These are phyloP conservation scores for Aureobasidium lini DNA, from an alignment of 2,329 filamentous ascomycete species.

Conservation along the genomic window DNA sequence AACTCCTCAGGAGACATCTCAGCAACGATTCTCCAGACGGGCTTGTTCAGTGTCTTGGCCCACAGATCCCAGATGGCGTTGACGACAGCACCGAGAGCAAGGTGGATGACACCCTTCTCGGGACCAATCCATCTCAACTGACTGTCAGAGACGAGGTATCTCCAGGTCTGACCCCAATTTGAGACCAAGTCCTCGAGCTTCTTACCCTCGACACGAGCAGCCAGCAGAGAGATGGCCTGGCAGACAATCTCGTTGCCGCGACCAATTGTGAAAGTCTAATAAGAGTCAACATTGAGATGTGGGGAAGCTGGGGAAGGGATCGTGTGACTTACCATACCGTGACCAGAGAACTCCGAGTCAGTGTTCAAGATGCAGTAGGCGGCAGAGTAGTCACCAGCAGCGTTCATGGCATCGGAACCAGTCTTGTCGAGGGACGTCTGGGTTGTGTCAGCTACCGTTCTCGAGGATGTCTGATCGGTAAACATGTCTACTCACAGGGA, in stretches of 20 bases:
- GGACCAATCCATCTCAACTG: conserved; percentile 91
- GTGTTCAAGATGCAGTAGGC: conserved; percentile 92
- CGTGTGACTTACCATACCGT: conserved; percentile 60
- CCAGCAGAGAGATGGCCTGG: conserved; percentile 70
- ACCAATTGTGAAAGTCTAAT: conserved; percentile 67
- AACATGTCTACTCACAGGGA: conserved; percentile 32
- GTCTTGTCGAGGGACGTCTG: conserved; percentile 89
- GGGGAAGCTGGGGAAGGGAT: neutral
- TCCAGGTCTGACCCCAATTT: conserved; percentile 84
- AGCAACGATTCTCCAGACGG: conserved; percentile 81
- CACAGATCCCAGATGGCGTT: conserved; percentile 95
- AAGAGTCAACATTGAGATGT: neutral
- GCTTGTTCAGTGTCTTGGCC: conserved; percentile 79
- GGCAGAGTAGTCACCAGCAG: conserved; percentile 82
- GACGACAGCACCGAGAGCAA: conserved; percentile 79
- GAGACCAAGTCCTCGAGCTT: conserved; percentile 68
- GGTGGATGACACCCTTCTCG: conserved; percentile 89
- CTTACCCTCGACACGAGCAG: conserved; percentile 65
- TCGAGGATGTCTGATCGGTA: neutral
- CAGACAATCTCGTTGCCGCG: conserved; percentile 92
- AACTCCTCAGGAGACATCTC: conserved; percentile 87
- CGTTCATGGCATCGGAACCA: conserved; percentile 96
- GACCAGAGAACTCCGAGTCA: conserved; percentile 61
- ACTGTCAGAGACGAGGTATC: conserved; percentile 82
- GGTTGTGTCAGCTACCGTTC: neutral